Conservation (phyloP, 2,329 filamentous ascomycete genomes). For the Zymoseptoria brevis region DNA sequence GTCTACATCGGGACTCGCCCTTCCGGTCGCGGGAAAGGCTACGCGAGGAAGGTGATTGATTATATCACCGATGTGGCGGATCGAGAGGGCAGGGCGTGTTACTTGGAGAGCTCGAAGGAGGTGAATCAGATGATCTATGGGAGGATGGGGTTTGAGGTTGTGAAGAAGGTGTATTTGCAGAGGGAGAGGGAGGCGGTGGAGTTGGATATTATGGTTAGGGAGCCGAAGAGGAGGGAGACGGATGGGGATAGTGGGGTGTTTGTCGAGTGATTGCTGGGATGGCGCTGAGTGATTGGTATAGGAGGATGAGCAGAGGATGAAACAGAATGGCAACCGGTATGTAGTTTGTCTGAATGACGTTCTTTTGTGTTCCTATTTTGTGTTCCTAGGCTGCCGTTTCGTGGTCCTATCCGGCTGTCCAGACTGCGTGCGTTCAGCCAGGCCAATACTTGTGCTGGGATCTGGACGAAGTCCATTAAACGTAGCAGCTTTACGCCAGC, state of each 20-base stretch:
- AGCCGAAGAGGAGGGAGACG: constrained; percentile 41
- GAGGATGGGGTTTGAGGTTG: constrained; percentile 64
- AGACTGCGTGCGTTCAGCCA: too few species aligned
- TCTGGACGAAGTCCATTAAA: too few species aligned
- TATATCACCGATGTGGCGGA: constrained; percentile 64
- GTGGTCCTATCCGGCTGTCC: too few species aligned
- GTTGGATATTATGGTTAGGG: constrained; percentile 75
- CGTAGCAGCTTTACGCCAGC: too few species aligned
- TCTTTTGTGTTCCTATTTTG: neutral
- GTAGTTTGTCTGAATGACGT: neutral
- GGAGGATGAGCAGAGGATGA: constrained; percentile 6
- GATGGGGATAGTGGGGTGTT: constrained; percentile 18
- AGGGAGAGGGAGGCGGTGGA: constrained; percentile 52
- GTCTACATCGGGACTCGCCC: constrained; percentile 75
- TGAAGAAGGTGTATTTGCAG: constrained; percentile 55
- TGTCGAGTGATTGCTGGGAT: constrained; percentile 6
- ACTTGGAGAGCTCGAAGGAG: constrained; percentile 68
- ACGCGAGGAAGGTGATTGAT: constrained; percentile 62
- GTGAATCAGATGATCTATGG: constrained; percentile 64
- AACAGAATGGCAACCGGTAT: constrained; percentile 10
- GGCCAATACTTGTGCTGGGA: too few species aligned
- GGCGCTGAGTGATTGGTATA: neutral
- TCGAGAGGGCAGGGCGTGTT: constrained; percentile 57
- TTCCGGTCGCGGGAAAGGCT: constrained; percentile 61
- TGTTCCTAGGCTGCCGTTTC: neutral